A percentile compares a stretch with the other conserved stretches of the same genome.
Conservation (phyloP, 1,284 basidiomycete genomes). For the Kalmanozyma brasiliensis region DNA sequence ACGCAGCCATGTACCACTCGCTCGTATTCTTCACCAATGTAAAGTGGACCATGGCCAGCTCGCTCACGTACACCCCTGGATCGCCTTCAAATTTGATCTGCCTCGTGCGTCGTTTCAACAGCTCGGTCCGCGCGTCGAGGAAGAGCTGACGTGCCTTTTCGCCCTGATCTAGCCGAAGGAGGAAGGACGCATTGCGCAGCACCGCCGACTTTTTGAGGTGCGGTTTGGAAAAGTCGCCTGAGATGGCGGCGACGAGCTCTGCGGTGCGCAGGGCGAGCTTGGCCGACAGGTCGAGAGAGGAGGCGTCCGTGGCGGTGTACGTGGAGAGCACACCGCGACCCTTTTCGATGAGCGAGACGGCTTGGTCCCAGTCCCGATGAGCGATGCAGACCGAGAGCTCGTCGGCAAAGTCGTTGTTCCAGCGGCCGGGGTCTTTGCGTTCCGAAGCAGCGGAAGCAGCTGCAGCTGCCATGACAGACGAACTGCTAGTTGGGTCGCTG, state of each 20-base stretch:
- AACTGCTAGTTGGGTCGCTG: constrained; percentile 2
- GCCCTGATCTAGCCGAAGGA: constrained; percentile 80
- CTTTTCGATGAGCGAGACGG: constrained; percentile 83
- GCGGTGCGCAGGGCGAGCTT: constrained; percentile 34
- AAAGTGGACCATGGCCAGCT: constrained; percentile 84
- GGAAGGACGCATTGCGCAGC: constrained; percentile 77
- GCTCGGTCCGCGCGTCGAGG: constrained; percentile 79
- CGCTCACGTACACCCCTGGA: constrained; percentile 79
- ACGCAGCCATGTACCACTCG: constrained; percentile 96
- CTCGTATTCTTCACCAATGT: constrained; percentile 92
- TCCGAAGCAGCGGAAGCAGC: constrained; percentile 39
- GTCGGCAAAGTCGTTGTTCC: constrained; percentile 90
- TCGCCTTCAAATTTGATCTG: constrained; percentile 92
- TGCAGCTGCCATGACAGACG: constrained; percentile 42
- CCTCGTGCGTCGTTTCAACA: constrained; percentile 80
- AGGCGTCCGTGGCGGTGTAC: constrained; percentile 67
- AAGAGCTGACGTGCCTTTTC: constrained; percentile 85
- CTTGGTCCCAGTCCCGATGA: constrained; percentile 86
- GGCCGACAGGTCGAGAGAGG: constrained; percentile 33
- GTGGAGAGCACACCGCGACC: constrained; percentile 76
- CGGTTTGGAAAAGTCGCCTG: constrained; percentile 79
- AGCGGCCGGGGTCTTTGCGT: constrained; percentile 71
- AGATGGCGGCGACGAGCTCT: constrained; percentile 76
- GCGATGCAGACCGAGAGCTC: constrained; percentile 91
- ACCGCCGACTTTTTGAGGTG: constrained; percentile 82